Evolutionary conservation across 352 stramenopile genomes (phyloP), one percentile per base, ranked within the genome.

Genomic region (Thalassiosira ordinaria): DNA sequence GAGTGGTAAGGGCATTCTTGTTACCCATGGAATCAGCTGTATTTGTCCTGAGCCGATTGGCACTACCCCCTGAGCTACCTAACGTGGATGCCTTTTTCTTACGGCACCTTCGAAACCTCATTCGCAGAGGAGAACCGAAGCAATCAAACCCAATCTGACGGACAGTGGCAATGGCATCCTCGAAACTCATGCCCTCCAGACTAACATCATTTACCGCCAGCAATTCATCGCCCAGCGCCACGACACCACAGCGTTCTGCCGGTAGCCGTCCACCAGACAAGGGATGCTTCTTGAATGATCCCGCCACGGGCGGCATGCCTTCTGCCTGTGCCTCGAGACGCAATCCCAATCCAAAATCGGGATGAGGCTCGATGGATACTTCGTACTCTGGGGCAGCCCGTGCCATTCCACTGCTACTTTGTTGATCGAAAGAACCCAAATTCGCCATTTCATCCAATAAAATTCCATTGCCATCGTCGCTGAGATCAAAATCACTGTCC

Each of bases 281-380:
- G 0, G 89, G 89, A 74, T 94, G 79, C 59, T 90, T 91, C 53
- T 94, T 94, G 62, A 92, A 94, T 1, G 87, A 92, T 6, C 89
- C 89, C 33, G 83, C 87, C 37, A 94, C 85, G 20, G 89, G 69
- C 18, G 86, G 84, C 77, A 90, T 87, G 26, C 88, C 89, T 61
- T 81, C 61, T 11, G 75, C 80, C 35, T 89, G 82, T 22, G 86
- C 84, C 74, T 94, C 89, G 6, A 94, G 59, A 64, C 89, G 71
- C n/a, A 94, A 73, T 29, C 89, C 89, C 18, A 94, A 67, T 27
- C 89, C 89, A 79, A 92, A 92, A 56, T 94, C 89, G 53, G 89
- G 82, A 63, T 94, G 87, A 16, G 89, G 89, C 14, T 74, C 82
- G 5, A 94, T 84, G 3, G 35, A 76, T 0, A 92, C 86, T 67